Conservation (phyloP, 169 alveolate genomes). For the Eimeria acervulina region DNA sequence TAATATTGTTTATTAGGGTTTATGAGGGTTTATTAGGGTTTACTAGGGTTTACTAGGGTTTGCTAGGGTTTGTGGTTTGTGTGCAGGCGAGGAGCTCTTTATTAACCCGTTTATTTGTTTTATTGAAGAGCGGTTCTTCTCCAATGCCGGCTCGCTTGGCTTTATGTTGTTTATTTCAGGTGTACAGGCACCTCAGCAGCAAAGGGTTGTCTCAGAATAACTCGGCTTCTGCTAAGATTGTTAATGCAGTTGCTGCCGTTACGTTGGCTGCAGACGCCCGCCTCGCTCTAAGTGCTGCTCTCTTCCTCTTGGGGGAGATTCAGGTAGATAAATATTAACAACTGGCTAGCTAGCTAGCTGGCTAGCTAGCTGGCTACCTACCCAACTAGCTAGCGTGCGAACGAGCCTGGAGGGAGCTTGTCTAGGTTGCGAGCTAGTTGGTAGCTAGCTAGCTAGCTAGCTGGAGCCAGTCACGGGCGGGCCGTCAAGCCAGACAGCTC, state of each 20-base stretch:
- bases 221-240: not conserved
- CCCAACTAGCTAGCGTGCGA: no score
- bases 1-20: no score
- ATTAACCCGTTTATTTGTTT: slow-evolving; percentile 9
- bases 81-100: slow-evolving; percentile 27
- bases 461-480: not conserved
- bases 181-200: slow-evolving; percentile 63
- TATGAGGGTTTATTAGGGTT: not conserved
- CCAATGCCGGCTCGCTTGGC: slow-evolving; percentile 78
- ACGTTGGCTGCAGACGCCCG: slow-evolving; percentile 60
- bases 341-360: not conserved
- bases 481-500: not conserved
- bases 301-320: slow-evolving; percentile 77
- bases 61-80: not conserved
- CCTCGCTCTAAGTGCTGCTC: slow-evolving; percentile 71
- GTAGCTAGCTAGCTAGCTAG: not conserved
- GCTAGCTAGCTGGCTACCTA: slow-evolving; percentile 4
- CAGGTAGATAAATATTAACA: slow-evolving; percentile 30
- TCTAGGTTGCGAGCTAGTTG: not conserved
- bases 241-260: slow-evolving; percentile 58
- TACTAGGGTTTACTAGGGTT: slow-evolving; percentile 18
- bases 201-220: no score
- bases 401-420: no score
- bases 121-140: slow-evolving; percentile 30
- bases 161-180: slow-evolving; percentile 42